phyloP scores from a whole-genome alignment of 1,139 yeast genomes.

The Blastobotrys ciferrii region DNA sequence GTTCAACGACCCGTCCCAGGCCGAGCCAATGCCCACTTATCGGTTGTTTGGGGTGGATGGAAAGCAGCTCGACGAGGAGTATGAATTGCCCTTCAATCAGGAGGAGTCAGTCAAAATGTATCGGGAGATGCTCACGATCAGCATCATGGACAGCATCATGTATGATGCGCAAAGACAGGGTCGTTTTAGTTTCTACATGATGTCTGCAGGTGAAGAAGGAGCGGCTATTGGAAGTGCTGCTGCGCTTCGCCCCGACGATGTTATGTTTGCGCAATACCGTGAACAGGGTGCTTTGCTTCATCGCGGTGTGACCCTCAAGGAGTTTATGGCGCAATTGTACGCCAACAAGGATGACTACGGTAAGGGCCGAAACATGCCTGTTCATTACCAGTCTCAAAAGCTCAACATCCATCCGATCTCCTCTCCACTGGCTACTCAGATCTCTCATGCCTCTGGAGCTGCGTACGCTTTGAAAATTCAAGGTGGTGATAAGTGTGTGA shows the following conservation, averaged over 20 bases:
- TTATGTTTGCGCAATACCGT: conserved; percentile 37
- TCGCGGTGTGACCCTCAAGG: conserved; percentile 36
- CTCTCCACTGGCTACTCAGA: conserved; percentile 39
- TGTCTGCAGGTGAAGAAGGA: conserved; percentile 41
- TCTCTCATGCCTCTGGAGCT: conserved; percentile 41
- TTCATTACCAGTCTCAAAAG: conserved; percentile 34
- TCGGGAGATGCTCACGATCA: conserved; percentile 36
- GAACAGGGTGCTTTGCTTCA: conserved; percentile 38
- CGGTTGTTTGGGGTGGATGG: conserved; percentile 36
- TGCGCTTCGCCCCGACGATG: conserved; percentile 36
- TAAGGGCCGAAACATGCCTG: conserved; percentile 39
- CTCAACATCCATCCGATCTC: conserved; percentile 39
- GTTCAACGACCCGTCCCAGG: conserved; percentile 28
- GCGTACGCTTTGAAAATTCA: conserved; percentile 38
- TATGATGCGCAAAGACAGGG: conserved; percentile 42
- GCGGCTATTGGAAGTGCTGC: conserved; percentile 39
- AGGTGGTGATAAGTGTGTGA: conserved; percentile 30
- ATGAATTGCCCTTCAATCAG: conserved; percentile 29
- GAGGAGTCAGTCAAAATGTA: conserved; percentile 34
- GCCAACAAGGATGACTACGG: conserved; percentile 36
- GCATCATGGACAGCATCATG: conserved; percentile 36
- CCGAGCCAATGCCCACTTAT: conserved; percentile 32
- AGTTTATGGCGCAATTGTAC: conserved; percentile 37
- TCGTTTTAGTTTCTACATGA: conserved; percentile 39
- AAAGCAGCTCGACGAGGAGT: conserved; percentile 28